phyloP scores from a whole-genome alignment of 257 asterid species.

The Petrea volubilis region DNA sequence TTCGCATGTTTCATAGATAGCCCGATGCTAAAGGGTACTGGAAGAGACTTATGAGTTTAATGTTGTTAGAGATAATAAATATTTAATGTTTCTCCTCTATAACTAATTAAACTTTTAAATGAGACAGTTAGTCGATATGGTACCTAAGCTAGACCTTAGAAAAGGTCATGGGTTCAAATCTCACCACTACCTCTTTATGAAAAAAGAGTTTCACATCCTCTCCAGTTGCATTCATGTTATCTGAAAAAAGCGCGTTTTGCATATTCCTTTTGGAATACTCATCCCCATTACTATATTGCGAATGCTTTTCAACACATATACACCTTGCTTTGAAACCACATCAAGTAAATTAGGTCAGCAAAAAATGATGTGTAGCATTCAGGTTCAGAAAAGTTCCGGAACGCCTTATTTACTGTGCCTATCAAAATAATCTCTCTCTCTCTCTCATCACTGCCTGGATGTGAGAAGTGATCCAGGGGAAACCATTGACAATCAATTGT shows the following conservation, averaged over 20 bases:
- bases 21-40: neutral
- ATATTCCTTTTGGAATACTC: neutral
- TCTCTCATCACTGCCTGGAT: neutral
- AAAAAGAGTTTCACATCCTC: too few species aligned
- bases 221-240: too few species aligned
- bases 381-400: neutral
- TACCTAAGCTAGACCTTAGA: too few species aligned
- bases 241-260: neutral
- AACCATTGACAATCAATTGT: neutral
- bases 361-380: neutral
- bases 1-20: neutral
- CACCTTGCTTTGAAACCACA: neutral
- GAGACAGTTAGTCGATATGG: too few species aligned
- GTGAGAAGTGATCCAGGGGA: neutral
- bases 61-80: too few species aligned
- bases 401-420: neutral
- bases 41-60: neutral
- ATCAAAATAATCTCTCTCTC: neutral
- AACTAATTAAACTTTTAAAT: too few species aligned
- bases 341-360: neutral
- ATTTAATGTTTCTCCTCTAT: too few species aligned
- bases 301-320: neutral
- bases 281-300: neutral
- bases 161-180: too few species aligned
- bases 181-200: too few species aligned